A percentile compares a stretch with the other conserved stretches of the same genome.
These are phyloP conservation scores for Herpetomonas tarakana DNA, from an alignment of 208 protist species.

Conservation along the genomic window DNA sequence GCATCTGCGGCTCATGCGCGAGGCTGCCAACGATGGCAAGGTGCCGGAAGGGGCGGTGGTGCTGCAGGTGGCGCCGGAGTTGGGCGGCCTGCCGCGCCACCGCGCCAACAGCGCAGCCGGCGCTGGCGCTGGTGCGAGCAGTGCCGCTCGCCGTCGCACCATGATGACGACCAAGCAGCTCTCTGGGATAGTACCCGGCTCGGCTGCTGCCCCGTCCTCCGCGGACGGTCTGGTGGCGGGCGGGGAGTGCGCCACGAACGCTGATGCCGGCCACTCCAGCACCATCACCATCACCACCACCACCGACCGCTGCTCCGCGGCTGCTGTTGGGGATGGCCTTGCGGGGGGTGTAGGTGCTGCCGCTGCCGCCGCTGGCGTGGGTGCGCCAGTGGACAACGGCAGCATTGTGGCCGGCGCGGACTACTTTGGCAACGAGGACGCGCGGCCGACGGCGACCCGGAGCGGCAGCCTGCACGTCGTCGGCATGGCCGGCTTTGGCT, in stretches of 20 bases:
- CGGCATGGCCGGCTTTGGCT: background rate
- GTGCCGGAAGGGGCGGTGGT: slow-evolving; percentile 48
- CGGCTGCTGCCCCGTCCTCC: background rate
- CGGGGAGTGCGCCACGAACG: slow-evolving; percentile 7
- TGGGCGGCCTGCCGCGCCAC: slow-evolving; percentile 41
- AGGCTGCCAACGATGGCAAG: slow-evolving; percentile 58
- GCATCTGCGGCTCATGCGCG: slow-evolving; percentile 5
- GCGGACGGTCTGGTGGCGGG: background rate
- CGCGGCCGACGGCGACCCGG: background rate
- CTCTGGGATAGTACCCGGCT: no score
- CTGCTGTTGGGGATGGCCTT: background rate
- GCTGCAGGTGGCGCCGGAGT: slow-evolving; percentile 43
- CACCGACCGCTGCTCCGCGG: background rate
- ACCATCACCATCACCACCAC: background rate
- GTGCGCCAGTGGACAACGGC: no score
- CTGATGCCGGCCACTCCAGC: background rate
- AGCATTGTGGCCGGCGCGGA: background rate
- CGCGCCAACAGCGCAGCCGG: background rate
- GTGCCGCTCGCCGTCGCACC: no score
- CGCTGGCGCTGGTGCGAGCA: background rate
- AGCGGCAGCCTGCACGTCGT: background rate
- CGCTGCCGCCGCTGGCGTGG: no score
- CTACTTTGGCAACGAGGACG: background rate
- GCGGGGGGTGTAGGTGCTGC: no score
- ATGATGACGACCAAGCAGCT: no score